phyloP scores from a whole-genome alignment of 192 early-diverging fungal genomes.

The Coemansia sp. region DNA sequence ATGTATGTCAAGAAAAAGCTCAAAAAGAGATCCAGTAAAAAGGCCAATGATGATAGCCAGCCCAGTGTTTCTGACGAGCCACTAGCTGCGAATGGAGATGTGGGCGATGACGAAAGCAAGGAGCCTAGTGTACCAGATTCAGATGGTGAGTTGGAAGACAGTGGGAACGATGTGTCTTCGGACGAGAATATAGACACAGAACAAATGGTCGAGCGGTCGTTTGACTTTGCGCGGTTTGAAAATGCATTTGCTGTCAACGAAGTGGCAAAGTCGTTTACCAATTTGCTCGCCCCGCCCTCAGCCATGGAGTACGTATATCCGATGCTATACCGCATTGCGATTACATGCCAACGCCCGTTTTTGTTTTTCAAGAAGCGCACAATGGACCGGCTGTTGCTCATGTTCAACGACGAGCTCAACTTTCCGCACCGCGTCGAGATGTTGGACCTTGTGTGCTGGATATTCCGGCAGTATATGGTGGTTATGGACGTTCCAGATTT shows the following conservation, averaged over 20 bases:
- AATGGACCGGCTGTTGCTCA: constrained; percentile 27
- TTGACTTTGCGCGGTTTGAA: constrained; percentile 32
- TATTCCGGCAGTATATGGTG: constrained; percentile 46
- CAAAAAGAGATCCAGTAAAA: constrained; percentile 6
- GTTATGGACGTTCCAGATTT: constrained; percentile 33
- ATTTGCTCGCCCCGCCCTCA: constrained; percentile 33
- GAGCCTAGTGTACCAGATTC: neutral
- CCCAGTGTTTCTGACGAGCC: no score
- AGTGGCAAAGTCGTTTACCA: constrained; percentile 36
- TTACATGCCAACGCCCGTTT: constrained; percentile 27
- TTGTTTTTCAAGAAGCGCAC: constrained; percentile 38
- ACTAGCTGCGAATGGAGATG: neutral
- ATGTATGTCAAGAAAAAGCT: constrained; percentile 31
- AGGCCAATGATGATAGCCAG: neutral
- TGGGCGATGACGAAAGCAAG: neutral
- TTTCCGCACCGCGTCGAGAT: constrained; percentile 28
- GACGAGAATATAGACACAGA: constrained; percentile 13
- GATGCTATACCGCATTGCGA: constrained; percentile 43
- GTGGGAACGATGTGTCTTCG: neutral
- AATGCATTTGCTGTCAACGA: constrained; percentile 37
- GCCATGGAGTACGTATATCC: constrained; percentile 39
- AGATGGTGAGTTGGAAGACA: constrained; percentile 8
- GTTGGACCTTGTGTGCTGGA: constrained; percentile 42
- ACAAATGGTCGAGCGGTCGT: constrained; percentile 26
- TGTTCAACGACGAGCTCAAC: constrained; percentile 34